Percentiles rank a stretch among this genome's conserved stretches.
These are phyloP conservation scores for Diplodia sapinea DNA, from an alignment of 2,329 filamentous ascomycete genomes.

Conservation along the genomic window DNA sequence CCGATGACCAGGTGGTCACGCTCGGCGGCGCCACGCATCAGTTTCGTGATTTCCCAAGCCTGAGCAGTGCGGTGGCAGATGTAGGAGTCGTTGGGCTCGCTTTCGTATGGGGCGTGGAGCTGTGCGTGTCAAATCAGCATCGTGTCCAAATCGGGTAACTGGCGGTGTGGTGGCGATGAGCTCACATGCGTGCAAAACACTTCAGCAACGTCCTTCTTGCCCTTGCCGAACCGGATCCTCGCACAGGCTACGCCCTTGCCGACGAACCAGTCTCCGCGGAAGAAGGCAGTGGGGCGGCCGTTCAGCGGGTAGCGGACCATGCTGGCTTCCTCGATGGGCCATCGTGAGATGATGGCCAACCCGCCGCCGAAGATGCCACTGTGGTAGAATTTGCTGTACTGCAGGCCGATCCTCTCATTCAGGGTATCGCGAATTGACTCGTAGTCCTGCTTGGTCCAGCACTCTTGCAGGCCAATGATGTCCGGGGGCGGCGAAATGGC, in stretches of 20 bases:
- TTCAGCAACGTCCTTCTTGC: slow-evolving; percentile 71
- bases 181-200: slow-evolving; percentile 88
- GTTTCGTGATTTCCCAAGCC: slow-evolving; percentile 91
- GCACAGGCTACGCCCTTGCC: slow-evolving; percentile 92
- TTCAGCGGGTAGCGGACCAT: slow-evolving; percentile 92
- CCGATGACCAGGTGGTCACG: slow-evolving; percentile 83
- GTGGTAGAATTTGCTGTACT: slow-evolving; percentile 91
- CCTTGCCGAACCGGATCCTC: slow-evolving; percentile 72
- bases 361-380: slow-evolving; percentile 89
- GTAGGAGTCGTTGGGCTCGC: slow-evolving; percentile 80
- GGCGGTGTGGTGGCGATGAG: slow-evolving; percentile 6
- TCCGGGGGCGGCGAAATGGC: slow-evolving; percentile 70
- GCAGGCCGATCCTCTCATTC: slow-evolving; percentile 75
- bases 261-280: slow-evolving; percentile 93
- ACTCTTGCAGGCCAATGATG: slow-evolving; percentile 94
- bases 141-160: slow-evolving; percentile 1
- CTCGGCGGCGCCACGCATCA: slow-evolving; percentile 80
- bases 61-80: slow-evolving; percentile 88
- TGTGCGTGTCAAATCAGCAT: slow-evolving; percentile 51
- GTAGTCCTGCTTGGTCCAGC: slow-evolving; percentile 89
- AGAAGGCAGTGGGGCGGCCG: slow-evolving; percentile 91
- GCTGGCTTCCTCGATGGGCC: slow-evolving; percentile 87
- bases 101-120: slow-evolving; percentile 86
- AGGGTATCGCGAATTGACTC: slow-evolving; percentile 76
- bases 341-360: slow-evolving; percentile 85